Conservation (phyloP, 768 basidiomycete species). For the Clitopilus passeckerianus region DNA sequence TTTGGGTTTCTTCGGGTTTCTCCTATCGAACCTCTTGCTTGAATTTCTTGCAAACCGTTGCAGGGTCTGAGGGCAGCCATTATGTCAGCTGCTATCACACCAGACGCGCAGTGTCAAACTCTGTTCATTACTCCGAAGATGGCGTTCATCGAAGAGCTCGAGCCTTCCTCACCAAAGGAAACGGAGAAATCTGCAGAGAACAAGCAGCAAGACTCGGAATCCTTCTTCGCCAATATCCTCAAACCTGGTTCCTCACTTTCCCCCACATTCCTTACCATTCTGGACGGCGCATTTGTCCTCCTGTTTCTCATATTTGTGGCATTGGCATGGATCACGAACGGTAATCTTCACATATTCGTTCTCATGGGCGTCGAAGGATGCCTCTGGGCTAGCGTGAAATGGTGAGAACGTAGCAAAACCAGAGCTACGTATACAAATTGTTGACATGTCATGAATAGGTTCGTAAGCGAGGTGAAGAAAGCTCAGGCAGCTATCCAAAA, state of each 20-base stretch:
- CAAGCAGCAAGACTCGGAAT: slow-evolving; percentile 2
- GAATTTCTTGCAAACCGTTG: too few species aligned
- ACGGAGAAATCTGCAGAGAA: not conserved
- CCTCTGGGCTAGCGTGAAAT: slow-evolving; percentile 79
- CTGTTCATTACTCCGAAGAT: not conserved
- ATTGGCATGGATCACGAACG: slow-evolving; percentile 55
- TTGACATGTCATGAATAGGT: slow-evolving; percentile 37
- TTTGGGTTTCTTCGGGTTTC: not conserved
- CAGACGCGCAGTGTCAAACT: too few species aligned
- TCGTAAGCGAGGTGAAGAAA: slow-evolving; percentile 57
- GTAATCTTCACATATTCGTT: slow-evolving; percentile 63
- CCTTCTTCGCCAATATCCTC: slow-evolving; percentile 55
- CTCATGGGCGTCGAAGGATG: slow-evolving; percentile 62
- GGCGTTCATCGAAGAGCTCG: slow-evolving; percentile 2
- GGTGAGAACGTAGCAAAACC: slow-evolving; percentile 37
- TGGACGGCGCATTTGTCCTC: slow-evolving; percentile 55
- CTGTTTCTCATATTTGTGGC: slow-evolving; percentile 57
- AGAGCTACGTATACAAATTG: not conserved
- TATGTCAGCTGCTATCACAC: too few species aligned
- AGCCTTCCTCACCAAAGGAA: not conserved
- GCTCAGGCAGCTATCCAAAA: slow-evolving; percentile 12
- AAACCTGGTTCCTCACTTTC: slow-evolving; percentile 75
- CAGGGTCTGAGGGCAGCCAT: too few species aligned
- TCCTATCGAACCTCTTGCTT: too few species aligned
- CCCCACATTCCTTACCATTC: slow-evolving; percentile 57